Base-by-base conservation (phyloP, 495 filamentous ascomycete species). In the Penicillium turbatum region DNA sequence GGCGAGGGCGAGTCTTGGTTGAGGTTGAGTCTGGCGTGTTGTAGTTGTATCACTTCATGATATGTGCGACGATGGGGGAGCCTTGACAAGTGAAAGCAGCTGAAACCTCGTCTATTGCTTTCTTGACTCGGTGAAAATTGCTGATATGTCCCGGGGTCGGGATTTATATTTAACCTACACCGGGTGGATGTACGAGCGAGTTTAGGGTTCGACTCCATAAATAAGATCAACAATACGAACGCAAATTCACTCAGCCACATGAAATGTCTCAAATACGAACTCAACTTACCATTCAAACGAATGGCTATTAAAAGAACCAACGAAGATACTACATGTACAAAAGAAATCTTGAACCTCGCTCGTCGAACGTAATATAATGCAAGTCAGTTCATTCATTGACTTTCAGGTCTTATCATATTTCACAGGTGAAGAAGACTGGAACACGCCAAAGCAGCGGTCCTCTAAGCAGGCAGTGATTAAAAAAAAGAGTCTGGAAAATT, bases 391-490 rank as follows among this genome's bases (percentile, higher is more conserved):
- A 46, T 26, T 32, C 36, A 57, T 59, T 48, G 41, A 51, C 55
- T 53, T n/a, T 45, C 48, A 59, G 48, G 38, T 64, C 55, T 66
- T 60, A 62, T 64, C 57, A 64, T 66, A 66, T 66, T 53, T 66
- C 58, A 66, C 61, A 64, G 55, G 48, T 40, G 41, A 56, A 60
- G 34, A 32, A 48, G 26, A 49, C 35, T 27, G 44, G 51, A 48
- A 55, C 15, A 39, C 29, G 52, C 44, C 41, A 44, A 41, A 53
- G 38, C 38, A 53, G 40, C 49, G 41, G 53, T 37, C 62, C 53
- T 55, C 55, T 47, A 60, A 53, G 51, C 32, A 39, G 46, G 44
- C 36, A 56, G 47, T 44, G 52, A 60, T 57, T 62, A 65, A 57
- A 62, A 58, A n/a, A 34, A 36, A 55, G 38, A 56, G 41, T 46